Evolutionary conservation across 106 monocot species (phyloP).

Genomic region (Dioscorea dumetorum): DNA sequence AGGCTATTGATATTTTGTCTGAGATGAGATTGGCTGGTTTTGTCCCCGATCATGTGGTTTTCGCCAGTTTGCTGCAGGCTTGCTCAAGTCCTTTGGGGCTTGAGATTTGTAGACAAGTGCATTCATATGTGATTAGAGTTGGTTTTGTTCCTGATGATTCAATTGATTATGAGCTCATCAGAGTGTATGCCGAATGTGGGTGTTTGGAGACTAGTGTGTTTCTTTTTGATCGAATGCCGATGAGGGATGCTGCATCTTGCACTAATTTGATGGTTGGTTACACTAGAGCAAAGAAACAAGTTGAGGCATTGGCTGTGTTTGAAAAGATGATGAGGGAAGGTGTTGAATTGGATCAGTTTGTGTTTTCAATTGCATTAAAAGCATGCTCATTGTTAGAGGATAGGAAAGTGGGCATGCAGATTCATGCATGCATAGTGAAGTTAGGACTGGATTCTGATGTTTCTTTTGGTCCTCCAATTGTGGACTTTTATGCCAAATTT

Average conservation of each 20-base stretch:
- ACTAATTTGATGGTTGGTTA: no score
- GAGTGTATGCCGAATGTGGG: constrained; percentile 21
- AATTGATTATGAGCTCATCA: constrained; percentile 9
- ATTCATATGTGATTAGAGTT: no score
- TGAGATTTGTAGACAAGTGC: no score
- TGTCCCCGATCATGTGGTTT: no score
- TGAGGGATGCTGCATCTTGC: constrained; percentile 13
- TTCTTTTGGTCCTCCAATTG: constrained; percentile 24
- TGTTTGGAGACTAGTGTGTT: constrained; percentile 12
- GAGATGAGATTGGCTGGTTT: no score
- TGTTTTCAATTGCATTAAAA: constrained; percentile 21
- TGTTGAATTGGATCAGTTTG: constrained; percentile 16
- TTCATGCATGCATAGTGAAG: constrained; percentile 24
- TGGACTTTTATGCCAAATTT: constrained; percentile 22
- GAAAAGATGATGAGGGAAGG: constrained; percentile 12
- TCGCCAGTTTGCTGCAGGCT: no score
- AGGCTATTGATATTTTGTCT: no score
- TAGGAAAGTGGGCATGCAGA: constrained; percentile 5
- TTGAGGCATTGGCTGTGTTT: no score
- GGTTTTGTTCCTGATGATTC: constrained; percentile 9
- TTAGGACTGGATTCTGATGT: constrained; percentile 29
- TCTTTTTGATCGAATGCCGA: constrained; percentile 13
- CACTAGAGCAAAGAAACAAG: no score
- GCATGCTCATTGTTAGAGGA: constrained; percentile 15
- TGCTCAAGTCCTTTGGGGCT: no score